A percentile compares a stretch with the other conserved stretches of the same genome.
Conservation (phyloP, 1,139 yeast genomes). For the Saccharomycopsis hybrid region DNA sequence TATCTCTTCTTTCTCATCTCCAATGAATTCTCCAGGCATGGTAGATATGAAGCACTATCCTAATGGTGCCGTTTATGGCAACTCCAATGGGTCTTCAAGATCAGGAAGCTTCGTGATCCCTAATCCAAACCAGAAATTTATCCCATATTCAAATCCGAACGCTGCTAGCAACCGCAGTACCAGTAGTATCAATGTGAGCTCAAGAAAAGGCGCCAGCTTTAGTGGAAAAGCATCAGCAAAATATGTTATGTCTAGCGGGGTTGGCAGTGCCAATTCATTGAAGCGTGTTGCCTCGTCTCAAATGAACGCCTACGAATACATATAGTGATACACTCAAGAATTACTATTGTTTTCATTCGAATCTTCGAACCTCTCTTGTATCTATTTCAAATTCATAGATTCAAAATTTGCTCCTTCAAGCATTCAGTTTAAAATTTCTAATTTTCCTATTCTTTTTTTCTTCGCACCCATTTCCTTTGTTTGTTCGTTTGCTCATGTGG, state of each 20-base stretch:
- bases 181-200: not conserved
- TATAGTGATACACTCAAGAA: not conserved
- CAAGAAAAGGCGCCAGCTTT: constrained; percentile 12
- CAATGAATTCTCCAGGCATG: constrained; percentile 15
- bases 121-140: constrained; percentile 1
- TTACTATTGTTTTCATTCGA: too few relatives aligned
- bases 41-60: not conserved
- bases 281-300: constrained; percentile 9
- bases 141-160: constrained; percentile 1
- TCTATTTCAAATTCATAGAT: too few relatives aligned
- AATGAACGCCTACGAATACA: not conserved
- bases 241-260: not conserved
- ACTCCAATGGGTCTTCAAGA: constrained; percentile 4
- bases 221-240: constrained; percentile 9
- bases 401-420: not conserved
- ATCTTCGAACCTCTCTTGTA: too few relatives aligned
- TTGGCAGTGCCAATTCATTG: not conserved
- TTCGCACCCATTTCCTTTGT: not conserved
- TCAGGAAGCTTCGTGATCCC: constrained; percentile 16
- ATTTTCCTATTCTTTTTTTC: not conserved
- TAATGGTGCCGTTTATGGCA: not conserved
- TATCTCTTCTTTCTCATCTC: constrained; percentile 14
- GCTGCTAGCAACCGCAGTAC: not conserved
- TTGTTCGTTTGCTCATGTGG: not conserved
- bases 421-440: not conserved